phyloP scores from a whole-genome alignment of 805 yeast genomes.

The Cyberlindnera sargentensis region DNA sequence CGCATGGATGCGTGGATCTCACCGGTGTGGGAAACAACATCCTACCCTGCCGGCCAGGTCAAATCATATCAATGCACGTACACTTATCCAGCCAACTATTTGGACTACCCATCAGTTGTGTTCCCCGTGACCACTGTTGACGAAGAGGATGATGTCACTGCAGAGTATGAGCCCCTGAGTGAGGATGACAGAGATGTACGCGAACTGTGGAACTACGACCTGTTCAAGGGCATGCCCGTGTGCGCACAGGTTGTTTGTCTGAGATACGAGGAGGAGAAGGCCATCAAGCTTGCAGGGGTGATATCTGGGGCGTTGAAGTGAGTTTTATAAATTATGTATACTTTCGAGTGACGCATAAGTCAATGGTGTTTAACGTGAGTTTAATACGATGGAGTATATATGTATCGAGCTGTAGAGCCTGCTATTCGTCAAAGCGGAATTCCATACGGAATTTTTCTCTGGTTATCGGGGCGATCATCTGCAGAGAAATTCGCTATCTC shows the following conservation, averaged over 20 bases:
- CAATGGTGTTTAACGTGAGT: no score
- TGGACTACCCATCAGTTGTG: conserved; percentile 61
- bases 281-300: conserved; percentile 36
- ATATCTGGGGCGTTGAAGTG: conserved; percentile 2
- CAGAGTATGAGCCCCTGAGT: conserved; percentile 9
- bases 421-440: no score
- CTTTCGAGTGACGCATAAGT: no score
- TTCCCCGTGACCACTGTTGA: conserved; percentile 47
- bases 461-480: no score
- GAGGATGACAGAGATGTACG: conserved; percentile 25
- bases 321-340: neutral
- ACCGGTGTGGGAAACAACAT: conserved; percentile 58
- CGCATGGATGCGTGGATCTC: conserved; percentile 56
- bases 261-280: conserved; percentile 42
- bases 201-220: conserved; percentile 29
- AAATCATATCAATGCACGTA: conserved; percentile 64
- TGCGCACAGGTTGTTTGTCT: conserved; percentile 42
- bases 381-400: no score
- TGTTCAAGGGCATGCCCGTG: conserved; percentile 50
- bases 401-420: no score
- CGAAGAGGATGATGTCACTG: conserved; percentile 38
- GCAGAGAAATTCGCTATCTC: no score
- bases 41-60: conserved; percentile 45
- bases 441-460: no score
- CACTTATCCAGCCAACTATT: conserved; percentile 61